Conservation (phyloP, 169 alveolate species). For the Plasmodium gaboni region DNA sequence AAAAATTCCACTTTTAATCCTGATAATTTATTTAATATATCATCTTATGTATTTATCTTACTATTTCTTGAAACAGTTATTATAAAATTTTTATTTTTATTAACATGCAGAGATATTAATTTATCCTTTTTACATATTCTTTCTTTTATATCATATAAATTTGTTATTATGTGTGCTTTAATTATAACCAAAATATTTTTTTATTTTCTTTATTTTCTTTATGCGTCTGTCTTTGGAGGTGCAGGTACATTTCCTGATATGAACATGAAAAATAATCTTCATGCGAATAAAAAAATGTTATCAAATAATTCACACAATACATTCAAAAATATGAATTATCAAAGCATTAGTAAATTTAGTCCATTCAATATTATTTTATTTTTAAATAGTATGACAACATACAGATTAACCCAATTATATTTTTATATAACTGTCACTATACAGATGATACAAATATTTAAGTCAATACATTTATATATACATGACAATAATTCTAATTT, state of each 20-base stretch:
- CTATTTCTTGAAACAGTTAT: constrained; percentile 49
- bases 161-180: constrained; percentile 67
- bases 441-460: constrained; percentile 61
- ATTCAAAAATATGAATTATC: constrained; percentile 35
- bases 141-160: constrained; percentile 49
- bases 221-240: constrained; percentile 19
- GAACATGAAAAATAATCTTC: not conserved
- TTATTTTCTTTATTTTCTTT: constrained; percentile 25
- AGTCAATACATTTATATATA: constrained; percentile 46
- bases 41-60: constrained; percentile 53
- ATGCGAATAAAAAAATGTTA: not conserved
- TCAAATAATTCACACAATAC: constrained; percentile 23
- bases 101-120: constrained; percentile 50
- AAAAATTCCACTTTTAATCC: constrained; percentile 46
- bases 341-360: constrained; percentile 3
- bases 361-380: constrained; percentile 27
- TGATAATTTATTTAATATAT: constrained; percentile 38
- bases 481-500: constrained; percentile 58
- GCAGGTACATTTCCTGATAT: not conserved
- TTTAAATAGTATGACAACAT: constrained; percentile 19
- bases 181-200: constrained; percentile 30
- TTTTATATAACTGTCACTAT: constrained; percentile 37
- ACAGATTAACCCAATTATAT: constrained; percentile 54
- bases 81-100: constrained; percentile 28
- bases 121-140: constrained; percentile 51